Evolutionary conservation across 2,329 filamentous ascomycete species (phyloP), one percentile per base, ranked within the genome.

Genomic region (Exutisphaerella laricina): DNA sequence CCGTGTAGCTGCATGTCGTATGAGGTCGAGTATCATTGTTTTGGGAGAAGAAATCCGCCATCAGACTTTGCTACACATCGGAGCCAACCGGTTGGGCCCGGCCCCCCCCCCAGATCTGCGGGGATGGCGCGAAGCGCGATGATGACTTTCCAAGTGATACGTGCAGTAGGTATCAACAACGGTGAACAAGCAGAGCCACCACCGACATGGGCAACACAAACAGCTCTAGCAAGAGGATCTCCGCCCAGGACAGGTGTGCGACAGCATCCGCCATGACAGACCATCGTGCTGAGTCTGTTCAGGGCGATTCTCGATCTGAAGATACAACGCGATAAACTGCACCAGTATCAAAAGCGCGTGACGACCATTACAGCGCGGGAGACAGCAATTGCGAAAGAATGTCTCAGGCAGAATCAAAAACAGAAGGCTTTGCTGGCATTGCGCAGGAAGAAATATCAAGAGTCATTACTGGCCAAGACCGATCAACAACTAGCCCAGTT

Each of bases 241-340:
- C 82, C 23, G 76, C 79, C 58, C 89, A 96, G 71, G 90, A 97
- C 70, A 88, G 88, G 89, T 94, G 63, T 58, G 78, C 65, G 12
- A 38, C 21, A 32, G 8, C 29, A 20, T 18, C 39, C 42, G 31
- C 13, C 42, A 28, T n/a, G 12, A 35, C 17, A 22, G 33, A 20
- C 33, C 23, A 8, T 20, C 14, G 20, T 35, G 23, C 33, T 35
- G 33, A 35, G 33, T 35, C 33, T 41, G 31, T 25, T 23, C 63
- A 96, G 89, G 71, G 90, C 90, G 47, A 96, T 97, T 68, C 84
- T 97, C 60, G 89, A 97, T 70, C 85, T 97, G 71, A 97, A 97
- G 72, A 88, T 81, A 68, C 90, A 97, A 71, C 89, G 92, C 66
- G 92, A 98, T 74, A 94, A 88, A 67, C 82, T 98, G 3, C 89